A percentile compares a stretch with the other conserved stretches of the same genome.
Evolutionary conservation across 73 alveolate genomes (phyloP).

Genomic region (Breviolum minutum): DNA sequence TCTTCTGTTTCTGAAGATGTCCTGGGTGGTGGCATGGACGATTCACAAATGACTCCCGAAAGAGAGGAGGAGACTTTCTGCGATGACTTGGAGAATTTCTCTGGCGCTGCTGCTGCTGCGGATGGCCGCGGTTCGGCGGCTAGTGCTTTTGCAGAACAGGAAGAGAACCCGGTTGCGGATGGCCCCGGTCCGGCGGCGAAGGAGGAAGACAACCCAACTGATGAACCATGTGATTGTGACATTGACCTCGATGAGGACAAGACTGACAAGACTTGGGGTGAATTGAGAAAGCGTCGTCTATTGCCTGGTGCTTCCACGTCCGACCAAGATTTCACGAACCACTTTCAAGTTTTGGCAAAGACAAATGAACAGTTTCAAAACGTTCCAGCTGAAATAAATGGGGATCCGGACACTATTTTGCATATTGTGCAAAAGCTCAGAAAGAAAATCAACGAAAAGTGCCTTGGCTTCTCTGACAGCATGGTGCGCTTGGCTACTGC

Average conservation of each 20-base stretch:
- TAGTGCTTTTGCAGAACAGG: too few species aligned
- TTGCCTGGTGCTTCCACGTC: constrained; percentile 28
- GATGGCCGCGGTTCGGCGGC: too few species aligned
- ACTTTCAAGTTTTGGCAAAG: neutral
- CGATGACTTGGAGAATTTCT: too few species aligned
- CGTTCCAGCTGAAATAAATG: neutral
- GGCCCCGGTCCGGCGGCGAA: too few species aligned
- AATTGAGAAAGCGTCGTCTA: neutral
- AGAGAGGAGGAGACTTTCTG: too few species aligned
- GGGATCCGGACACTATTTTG: neutral
- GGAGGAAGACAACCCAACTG: too few species aligned
- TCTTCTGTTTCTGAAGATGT: too few species aligned
- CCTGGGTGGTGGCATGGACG: too few species aligned
- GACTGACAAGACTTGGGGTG: neutral
- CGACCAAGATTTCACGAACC: neutral
- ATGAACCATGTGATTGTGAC: too few species aligned
- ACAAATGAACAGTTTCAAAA: neutral
- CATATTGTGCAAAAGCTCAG: neutral
- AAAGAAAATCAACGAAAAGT: neutral
- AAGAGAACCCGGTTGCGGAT: too few species aligned
- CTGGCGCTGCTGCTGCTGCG: too few species aligned
- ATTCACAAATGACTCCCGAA: too few species aligned
- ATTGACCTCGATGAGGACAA: neutral
- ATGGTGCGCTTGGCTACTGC: constrained; percentile 16
- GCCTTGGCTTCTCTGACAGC: neutral